A percentile compares a stretch with the other conserved stretches of the same genome.
These are phyloP conservation scores for Talaromyces atroroseus DNA, from an alignment of 2,329 filamentous ascomycete genomes.

Conservation along the genomic window DNA sequence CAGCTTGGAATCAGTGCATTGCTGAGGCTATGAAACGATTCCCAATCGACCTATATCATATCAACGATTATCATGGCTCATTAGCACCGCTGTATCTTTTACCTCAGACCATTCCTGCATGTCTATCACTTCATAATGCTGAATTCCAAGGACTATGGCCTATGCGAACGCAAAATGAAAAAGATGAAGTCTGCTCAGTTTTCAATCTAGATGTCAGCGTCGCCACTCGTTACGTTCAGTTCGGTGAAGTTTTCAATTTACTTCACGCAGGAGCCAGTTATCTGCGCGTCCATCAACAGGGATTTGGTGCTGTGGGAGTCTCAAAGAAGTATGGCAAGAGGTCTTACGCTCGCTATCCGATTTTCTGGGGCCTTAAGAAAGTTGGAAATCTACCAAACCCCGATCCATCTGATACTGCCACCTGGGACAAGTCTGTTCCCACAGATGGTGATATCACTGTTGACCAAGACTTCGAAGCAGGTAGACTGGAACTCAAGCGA, in stretches of 20 bases:
- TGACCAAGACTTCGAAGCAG: conserved; percentile 51
- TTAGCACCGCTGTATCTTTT: conserved; percentile 61
- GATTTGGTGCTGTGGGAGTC: conserved; percentile 63
- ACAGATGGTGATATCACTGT: conserved; percentile 47
- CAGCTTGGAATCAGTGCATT: conserved; percentile 66
- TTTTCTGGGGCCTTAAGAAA: conserved; percentile 62
- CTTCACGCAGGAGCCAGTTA: conserved; percentile 63
- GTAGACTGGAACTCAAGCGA: conserved; percentile 49
- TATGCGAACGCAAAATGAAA: conserved; percentile 57
- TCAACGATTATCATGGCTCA: conserved; percentile 62
- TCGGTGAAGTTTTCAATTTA: conserved; percentile 64
- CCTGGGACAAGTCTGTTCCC: conserved; percentile 52
- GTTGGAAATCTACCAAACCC: conserved; percentile 61
- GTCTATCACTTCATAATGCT: conserved; percentile 62
- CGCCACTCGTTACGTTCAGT: conserved; percentile 59
- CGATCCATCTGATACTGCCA: conserved; percentile 59
- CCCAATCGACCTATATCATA: conserved; percentile 59
- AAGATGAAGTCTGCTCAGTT: conserved; percentile 58
- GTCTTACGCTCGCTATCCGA: conserved; percentile 61
- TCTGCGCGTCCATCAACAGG: conserved; percentile 61
- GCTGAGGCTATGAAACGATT: conserved; percentile 59
- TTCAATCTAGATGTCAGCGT: conserved; percentile 57
- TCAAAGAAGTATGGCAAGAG: conserved; percentile 64
- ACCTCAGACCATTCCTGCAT: conserved; percentile 57
- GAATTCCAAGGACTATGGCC: conserved; percentile 67